Conservation (phyloP, 2,329 filamentous ascomycete genomes). For the Botrytis elliptica region DNA sequence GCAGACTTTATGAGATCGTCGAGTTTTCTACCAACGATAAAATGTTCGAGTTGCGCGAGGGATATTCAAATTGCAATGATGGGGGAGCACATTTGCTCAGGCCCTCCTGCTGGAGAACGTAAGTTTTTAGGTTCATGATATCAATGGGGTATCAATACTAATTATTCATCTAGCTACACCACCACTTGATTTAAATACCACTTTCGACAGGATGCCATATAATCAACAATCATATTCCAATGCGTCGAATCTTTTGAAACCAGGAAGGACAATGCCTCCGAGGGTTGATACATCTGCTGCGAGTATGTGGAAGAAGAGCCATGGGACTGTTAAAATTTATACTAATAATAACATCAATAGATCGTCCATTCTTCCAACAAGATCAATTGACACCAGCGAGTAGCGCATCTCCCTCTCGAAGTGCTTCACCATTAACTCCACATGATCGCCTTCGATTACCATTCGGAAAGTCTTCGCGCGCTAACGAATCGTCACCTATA, state of each 20-base stretch:
- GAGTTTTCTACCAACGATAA: conserved; percentile 76
- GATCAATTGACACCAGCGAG: conserved; percentile 63
- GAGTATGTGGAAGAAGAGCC: conserved; percentile 44
- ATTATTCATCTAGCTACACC: conserved; percentile 33
- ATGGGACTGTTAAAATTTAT: background rate
- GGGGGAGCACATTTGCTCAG: conserved; percentile 77
- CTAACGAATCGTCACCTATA: conserved; percentile 40
- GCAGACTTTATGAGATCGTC: conserved; percentile 49
- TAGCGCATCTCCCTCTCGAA: conserved; percentile 56
- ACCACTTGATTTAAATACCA: conserved; percentile 33
- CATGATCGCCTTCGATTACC: conserved; percentile 47
- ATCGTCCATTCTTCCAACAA: conserved; percentile 53
- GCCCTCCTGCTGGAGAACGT: conserved; percentile 48
- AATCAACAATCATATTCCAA: conserved; percentile 30
- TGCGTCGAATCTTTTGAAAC: conserved; percentile 39
- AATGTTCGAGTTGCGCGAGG: conserved; percentile 76
- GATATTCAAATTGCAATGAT: conserved; percentile 82
- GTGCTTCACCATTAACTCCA: conserved; percentile 62
- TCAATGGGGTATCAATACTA: conserved; percentile 20
- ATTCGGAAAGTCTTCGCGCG: conserved; percentile 39
- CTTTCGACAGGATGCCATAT: conserved; percentile 31
- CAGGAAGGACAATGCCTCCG: conserved; percentile 45
- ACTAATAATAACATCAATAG: conserved; percentile 40
- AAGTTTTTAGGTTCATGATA: conserved; percentile 21
- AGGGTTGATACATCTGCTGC: conserved; percentile 53